phyloP scores from a whole-genome alignment of 305 asterid genomes.

The Plantago lanceolata region DNA sequence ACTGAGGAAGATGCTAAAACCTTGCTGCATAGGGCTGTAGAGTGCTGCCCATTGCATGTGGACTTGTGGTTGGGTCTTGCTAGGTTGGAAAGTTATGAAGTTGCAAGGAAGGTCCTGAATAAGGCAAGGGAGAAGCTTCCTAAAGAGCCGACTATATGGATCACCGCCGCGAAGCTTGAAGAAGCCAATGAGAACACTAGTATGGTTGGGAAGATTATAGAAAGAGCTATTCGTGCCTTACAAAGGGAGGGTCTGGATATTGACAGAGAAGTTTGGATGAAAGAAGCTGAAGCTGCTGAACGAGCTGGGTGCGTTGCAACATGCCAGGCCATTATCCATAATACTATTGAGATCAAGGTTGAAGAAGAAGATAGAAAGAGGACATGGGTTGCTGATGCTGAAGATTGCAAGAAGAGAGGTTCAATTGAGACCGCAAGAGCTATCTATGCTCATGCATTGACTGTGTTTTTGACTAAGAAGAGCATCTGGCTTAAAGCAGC shows the following conservation, averaged over 20 bases:
- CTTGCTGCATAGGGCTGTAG: constrained; percentile 74
- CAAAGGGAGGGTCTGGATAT: constrained; percentile 83
- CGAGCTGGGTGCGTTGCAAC: constrained; percentile 84
- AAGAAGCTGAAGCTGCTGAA: constrained; percentile 91
- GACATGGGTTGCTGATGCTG: constrained; percentile 98
- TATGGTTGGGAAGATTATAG: constrained; percentile 71
- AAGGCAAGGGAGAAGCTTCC: constrained; percentile 77
- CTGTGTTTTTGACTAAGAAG: constrained; percentile 76
- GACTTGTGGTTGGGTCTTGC: constrained; percentile 92
- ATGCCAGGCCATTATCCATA: constrained; percentile 73
- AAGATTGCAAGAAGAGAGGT: constrained; percentile 86
- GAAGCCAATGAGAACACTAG: constrained; percentile 71
- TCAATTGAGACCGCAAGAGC: constrained; percentile 89
- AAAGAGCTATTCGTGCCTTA: constrained; percentile 71
- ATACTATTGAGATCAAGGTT: constrained; percentile 81
- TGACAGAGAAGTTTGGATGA: constrained; percentile 90
- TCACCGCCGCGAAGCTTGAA: constrained; percentile 84
- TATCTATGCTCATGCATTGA: constrained; percentile 73
- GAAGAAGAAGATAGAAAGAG: constrained; percentile 93
- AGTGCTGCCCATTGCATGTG: constrained; percentile 77
- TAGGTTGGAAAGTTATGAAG: constrained; percentile 66
- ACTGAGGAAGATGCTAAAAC: constrained; percentile 74
- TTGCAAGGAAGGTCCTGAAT: constrained; percentile 78
- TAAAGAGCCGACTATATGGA: constrained; percentile 89
- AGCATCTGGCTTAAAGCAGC: constrained; percentile 99